Percentiles rank a stretch among this genome's conserved stretches.
Evolutionary conservation across 2,329 filamentous ascomycete species (phyloP).

Genomic region (Ramularia collo-cygni): DNA sequence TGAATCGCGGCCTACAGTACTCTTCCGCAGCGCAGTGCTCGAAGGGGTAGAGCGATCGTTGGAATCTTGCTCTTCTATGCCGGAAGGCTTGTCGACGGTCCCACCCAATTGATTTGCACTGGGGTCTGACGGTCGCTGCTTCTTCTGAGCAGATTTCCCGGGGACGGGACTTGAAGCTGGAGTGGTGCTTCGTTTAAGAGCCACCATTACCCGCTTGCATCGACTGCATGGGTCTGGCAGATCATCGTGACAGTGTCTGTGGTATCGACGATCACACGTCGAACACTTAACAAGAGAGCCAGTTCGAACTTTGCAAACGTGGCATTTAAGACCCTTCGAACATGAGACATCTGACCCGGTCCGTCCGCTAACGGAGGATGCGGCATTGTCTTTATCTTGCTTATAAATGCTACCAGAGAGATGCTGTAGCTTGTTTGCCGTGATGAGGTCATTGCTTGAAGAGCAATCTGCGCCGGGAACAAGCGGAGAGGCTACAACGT

Average conservation of each 20-base stretch:
- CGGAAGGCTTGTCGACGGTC: no score
- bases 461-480: no score
- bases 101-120: neutral
- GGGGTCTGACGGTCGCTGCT: neutral
- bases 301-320: conserved; percentile 6
- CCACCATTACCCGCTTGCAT: neutral
- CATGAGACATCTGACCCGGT: conserved; percentile 5
- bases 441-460: no score
- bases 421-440: no score
- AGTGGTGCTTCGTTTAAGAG: neutral
- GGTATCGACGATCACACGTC: conserved; percentile 12
- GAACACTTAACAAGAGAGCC: conserved; percentile 9
- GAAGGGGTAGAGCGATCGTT: no score
- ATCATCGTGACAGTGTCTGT: conserved; percentile 9
- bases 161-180: neutral
- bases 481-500: no score
- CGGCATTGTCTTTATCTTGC: conserved; percentile 4
- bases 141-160: neutral
- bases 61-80: no score
- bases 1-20: no score
- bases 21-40: no score
- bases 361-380: conserved; percentile 7
- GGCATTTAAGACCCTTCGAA: conserved; percentile 3
- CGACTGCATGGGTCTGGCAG: neutral
- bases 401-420: no score